Conservation (phyloP, 768 basidiomycete genomes). For the Tylopilus sp. region DNA sequence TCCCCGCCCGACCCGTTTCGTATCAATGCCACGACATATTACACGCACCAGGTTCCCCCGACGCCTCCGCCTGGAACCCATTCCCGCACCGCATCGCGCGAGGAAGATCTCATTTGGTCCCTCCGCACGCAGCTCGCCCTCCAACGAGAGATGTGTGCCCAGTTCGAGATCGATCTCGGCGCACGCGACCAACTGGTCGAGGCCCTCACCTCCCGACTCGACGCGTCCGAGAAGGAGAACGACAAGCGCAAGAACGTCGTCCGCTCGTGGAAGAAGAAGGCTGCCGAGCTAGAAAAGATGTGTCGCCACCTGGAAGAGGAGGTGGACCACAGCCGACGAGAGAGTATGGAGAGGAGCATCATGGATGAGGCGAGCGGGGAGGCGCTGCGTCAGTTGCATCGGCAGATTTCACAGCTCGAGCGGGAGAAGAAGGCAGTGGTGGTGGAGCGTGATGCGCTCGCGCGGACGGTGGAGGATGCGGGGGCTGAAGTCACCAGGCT, state of each 20-base stretch:
- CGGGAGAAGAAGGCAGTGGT: slow-evolving; percentile 54
- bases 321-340: slow-evolving; percentile 79
- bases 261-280: slow-evolving; percentile 71
- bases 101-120: slow-evolving; percentile 67
- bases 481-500: slow-evolving; percentile 39
- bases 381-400: slow-evolving; percentile 76
- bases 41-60: slow-evolving; percentile 67
- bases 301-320: slow-evolving; percentile 77
- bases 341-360: slow-evolving; percentile 75
- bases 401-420: slow-evolving; percentile 74
- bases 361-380: slow-evolving; percentile 82
- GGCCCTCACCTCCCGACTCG: slow-evolving; percentile 51
- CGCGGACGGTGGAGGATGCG: slow-evolving; percentile 30
- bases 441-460: slow-evolving; percentile 42
- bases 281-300: slow-evolving; percentile 66
- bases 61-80: slow-evolving; percentile 57
- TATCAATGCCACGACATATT: slow-evolving; percentile 70
- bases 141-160: slow-evolving; percentile 70
- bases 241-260: slow-evolving; percentile 52
- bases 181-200: slow-evolving; percentile 73
- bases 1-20: slow-evolving; percentile 71
- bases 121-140: slow-evolving; percentile 73
- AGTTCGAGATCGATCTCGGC: slow-evolving; percentile 72
- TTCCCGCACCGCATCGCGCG: slow-evolving; percentile 60
- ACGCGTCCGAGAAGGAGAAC: slow-evolving; percentile 59